phyloP scores from a whole-genome alignment of 345 rosid species.

The Syzygium oleosum region DNA sequence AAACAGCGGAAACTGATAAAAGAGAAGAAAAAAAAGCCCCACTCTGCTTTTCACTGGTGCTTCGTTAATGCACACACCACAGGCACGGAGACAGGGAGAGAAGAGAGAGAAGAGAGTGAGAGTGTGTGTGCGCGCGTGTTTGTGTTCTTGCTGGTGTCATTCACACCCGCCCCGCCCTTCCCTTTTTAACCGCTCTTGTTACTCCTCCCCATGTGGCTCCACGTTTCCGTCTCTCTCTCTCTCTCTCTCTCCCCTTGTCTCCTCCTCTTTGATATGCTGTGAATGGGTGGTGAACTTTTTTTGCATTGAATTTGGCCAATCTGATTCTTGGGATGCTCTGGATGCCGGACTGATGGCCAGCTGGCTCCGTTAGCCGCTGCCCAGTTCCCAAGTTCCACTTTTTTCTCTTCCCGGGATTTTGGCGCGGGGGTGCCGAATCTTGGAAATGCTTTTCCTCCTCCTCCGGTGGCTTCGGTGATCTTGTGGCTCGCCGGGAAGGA shows the following conservation, averaged over 20 bases:
- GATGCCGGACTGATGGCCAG: background rate
- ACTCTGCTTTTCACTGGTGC: background rate
- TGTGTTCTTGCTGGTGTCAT: background rate
- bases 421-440: background rate
- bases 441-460: background rate
- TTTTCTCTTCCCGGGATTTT: background rate
- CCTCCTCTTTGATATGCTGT: background rate
- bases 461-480: background rate
- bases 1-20: background rate
- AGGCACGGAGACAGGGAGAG: background rate
- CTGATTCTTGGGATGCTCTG: background rate
- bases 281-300: background rate
- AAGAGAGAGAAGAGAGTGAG: background rate
- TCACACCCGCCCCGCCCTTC: background rate
- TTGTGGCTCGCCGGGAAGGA: background rate
- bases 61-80: background rate
- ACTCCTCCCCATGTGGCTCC: background rate
- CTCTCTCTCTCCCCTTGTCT: background rate
- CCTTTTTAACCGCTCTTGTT: background rate
- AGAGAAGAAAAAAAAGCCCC: background rate
- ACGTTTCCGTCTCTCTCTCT: background rate
- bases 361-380: background rate
- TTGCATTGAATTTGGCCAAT: background rate
- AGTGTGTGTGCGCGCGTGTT: rapidly evolving
- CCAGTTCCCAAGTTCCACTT: background rate